Percentiles rank a stretch among this genome's conserved stretches.
These are phyloP conservation scores for Mrakia blollopis DNA, from an alignment of 768 basidiomycete species.

Conservation along the genomic window DNA sequence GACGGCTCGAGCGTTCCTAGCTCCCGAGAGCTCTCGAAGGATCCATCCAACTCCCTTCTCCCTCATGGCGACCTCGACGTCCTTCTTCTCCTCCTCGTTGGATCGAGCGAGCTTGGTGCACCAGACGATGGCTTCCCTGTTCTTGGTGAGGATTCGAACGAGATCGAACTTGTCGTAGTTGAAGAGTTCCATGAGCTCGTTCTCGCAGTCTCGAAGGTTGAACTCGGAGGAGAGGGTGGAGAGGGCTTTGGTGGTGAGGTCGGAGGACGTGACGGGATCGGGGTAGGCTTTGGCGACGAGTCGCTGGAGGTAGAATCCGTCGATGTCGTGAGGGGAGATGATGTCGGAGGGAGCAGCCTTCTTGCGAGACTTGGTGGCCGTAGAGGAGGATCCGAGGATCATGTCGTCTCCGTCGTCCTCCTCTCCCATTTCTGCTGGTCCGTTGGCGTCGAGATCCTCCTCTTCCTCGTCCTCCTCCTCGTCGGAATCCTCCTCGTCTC, in stretches of 20 bases:
- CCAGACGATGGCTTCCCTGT: constrained; percentile 95
- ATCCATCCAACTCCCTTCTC: constrained; percentile 98
- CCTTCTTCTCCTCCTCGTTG: constrained; percentile 78
- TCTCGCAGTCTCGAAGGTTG: constrained; percentile 85
- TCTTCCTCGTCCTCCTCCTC: constrained; percentile 59
- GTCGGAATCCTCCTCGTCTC: constrained; percentile 71
- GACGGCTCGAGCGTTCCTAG: constrained; percentile 57
- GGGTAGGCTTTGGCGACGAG: constrained; percentile 85
- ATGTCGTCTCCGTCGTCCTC: constrained; percentile 53
- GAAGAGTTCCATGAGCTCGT: constrained; percentile 92
- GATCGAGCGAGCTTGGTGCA: constrained; percentile 91
- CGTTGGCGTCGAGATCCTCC: constrained; percentile 45
- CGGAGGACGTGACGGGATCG: constrained; percentile 88
- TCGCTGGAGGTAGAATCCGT: constrained; percentile 98
- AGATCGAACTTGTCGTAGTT: constrained; percentile 88
- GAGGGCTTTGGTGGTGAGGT: constrained; percentile 80
- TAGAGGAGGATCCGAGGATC: constrained; percentile 57
- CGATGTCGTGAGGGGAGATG: constrained; percentile 83
- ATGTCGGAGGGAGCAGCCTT: constrained; percentile 60
- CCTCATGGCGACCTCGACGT: constrained; percentile 95
- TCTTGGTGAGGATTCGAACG: constrained; percentile 84
- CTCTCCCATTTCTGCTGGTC: constrained; percentile 44
- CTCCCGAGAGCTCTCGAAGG: constrained; percentile 76
- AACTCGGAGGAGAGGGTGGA: constrained; percentile 72
- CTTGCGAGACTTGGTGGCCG: not conserved